phyloP scores from a whole-genome alignment of 2,329 filamentous ascomycete species.

The Onygena corvina region DNA sequence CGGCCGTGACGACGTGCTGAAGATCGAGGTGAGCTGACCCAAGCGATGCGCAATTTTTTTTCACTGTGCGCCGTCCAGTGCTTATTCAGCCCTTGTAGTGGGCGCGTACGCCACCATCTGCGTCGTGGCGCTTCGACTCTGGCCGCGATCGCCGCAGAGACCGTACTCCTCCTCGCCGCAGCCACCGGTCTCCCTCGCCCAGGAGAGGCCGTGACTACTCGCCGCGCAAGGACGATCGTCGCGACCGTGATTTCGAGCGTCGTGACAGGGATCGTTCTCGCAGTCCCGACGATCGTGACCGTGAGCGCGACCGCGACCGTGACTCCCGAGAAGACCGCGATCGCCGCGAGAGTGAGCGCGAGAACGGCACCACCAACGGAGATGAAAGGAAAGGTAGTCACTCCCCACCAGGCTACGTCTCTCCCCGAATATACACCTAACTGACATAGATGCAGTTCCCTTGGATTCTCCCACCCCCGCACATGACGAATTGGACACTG shows the following conservation, averaged over 20 bases:
- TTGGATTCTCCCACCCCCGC: constrained; percentile 68
- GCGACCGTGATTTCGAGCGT: constrained; percentile 57
- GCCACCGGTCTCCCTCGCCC: constrained; percentile 48
- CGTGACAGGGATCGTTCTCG: constrained; percentile 66
- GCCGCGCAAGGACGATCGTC: constrained; percentile 76
- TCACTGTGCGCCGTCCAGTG: too few relatives aligned
- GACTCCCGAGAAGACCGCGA: constrained; percentile 51
- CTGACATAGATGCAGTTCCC: constrained; percentile 31
- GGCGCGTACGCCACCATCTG: constrained; percentile 94
- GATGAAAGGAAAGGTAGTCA: constrained; percentile 75
- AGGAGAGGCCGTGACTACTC: constrained; percentile 59
- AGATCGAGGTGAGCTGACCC: constrained; percentile 95
- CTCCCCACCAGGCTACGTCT: constrained; percentile 15
- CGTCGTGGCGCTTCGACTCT: constrained; percentile 95
- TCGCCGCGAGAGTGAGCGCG: constrained; percentile 57
- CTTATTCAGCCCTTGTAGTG: constrained; percentile 49
- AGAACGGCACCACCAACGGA: constrained; percentile 65
- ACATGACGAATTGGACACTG: constrained; percentile 92
- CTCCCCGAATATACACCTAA: neutral
- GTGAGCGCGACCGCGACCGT: constrained; percentile 38
- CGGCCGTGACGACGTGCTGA: constrained; percentile 84
- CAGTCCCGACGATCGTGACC: constrained; percentile 57
- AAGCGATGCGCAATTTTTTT: too few relatives aligned
- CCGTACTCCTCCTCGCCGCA: constrained; percentile 66
- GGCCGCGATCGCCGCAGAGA: constrained; percentile 48